A percentile compares a stretch with the other conserved stretches of the same genome.
Conservation (phyloP, 2,329 filamentous ascomycete species). For the Elsinoe perseae region DNA sequence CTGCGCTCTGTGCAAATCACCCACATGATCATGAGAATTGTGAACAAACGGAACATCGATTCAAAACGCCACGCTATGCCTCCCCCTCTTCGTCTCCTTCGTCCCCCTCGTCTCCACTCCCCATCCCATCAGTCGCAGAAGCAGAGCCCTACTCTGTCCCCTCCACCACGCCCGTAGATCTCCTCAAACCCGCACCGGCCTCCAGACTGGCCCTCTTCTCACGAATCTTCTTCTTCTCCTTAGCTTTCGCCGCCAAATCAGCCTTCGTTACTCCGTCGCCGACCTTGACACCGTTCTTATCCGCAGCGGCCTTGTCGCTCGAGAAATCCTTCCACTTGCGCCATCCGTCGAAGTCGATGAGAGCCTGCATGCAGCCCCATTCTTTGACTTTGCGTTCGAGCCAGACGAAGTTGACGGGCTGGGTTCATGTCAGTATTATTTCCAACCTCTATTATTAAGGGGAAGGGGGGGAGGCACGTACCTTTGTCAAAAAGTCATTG, state of each 20-base stretch:
- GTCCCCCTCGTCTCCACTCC: neutral
- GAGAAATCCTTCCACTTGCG: slow-evolving; percentile 81
- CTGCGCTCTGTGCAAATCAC: neutral
- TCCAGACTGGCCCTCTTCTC: slow-evolving; percentile 1
- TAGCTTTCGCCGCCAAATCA: slow-evolving; percentile 1
- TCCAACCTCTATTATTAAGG: slow-evolving; percentile 73
- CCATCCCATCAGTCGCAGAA: neutral
- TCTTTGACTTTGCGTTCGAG: slow-evolving; percentile 96
- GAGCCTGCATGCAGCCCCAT: slow-evolving; percentile 99
- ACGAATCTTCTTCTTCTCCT: slow-evolving; percentile 12
- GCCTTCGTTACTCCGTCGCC: slow-evolving; percentile 7
- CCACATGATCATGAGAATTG: neutral
- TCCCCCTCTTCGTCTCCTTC: neutral
- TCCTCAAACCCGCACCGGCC: neutral
- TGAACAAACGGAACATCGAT: neutral
- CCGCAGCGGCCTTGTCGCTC: slow-evolving; percentile 32
- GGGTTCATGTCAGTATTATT: slow-evolving; percentile 70
- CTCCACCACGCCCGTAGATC: neutral
- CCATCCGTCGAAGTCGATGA: slow-evolving; percentile 98
- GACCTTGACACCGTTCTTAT: slow-evolving; percentile 28
- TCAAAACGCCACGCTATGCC: neutral
- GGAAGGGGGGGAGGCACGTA: slow-evolving; percentile 53
- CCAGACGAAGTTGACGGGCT: slow-evolving; percentile 95
- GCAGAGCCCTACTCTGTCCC: neutral
- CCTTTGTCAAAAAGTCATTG: slow-evolving; percentile 93